Base-by-base conservation (phyloP, 1,139 yeast species). In the Debaryomyces fabryi region DNA sequence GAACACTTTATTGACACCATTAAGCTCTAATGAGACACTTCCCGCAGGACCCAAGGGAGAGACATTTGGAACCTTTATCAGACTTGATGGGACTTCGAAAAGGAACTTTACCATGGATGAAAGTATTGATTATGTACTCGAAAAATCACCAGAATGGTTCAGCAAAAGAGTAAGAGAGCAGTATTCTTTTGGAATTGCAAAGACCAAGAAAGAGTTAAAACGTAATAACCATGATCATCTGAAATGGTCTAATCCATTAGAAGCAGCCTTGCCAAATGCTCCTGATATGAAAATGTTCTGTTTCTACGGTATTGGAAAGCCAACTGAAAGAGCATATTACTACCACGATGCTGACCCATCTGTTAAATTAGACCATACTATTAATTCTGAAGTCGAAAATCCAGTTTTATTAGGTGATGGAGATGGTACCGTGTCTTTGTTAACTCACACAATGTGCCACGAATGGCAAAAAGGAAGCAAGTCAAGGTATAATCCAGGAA, bases 251-350 rank as follows among this genome's bases (percentile, higher is more conserved):
- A 93, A 93, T 62, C 99, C 99, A 2, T 72, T 95, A 49, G 99
- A 93, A 64, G 97, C 85, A 0, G 81, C 93, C 1, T 76, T 93
- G 45, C 99, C 99, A 1, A 74, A 86, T 62, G 99, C 99, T 0
- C 99, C 99, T 3, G 89, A 89, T 61, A 74, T 95, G 86, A 88
- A 89, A 58, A 75, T 91, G 7, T 93, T 76, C 67, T 90, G 97
- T 60, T 86, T 95, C 63, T 95, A 93, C 60, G 99, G 99, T 2
- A 92, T 91, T 10, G 97, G 97, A 4, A 92, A 90, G 55, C 96
- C 96, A 12, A 92, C 99, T 0, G 99, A 93, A 66, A 78, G 99
- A 46, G 92, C 96, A 0, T 93, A 93, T 65, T 82, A 84, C 39
- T 93, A 93, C 67, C 82, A 81, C 47, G 69, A 71, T 25, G 79